Evolutionary conservation across 2,329 filamentous ascomycete genomes (phyloP), one percentile per base, ranked within the genome.

Genomic region (Penicillium sp.): DNA sequence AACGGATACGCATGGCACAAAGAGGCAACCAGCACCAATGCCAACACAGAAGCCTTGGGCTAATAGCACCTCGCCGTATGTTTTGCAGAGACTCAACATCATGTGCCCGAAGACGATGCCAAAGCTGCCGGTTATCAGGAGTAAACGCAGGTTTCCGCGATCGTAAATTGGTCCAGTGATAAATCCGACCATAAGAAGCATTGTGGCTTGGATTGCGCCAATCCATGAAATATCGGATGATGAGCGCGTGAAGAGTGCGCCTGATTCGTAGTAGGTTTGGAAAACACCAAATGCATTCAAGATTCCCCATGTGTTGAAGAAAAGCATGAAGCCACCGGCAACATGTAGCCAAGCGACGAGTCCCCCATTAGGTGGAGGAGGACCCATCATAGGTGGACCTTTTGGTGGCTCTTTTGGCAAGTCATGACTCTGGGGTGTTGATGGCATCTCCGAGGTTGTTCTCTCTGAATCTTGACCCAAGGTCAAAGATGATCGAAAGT

Each of bases 301-400:
- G 19, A 52, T 44, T 9, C 37, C 50, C 50, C 50, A 71, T 1
- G 68, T 66, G 54, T 71, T 72, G 57, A 72, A 71, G 25, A 67
- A 62, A 8, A 67, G 57, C 33, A 72, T 55, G 50, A 70, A 68
- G 23, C 58, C 58, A 1, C 62, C 65, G 1, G 69, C 39, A 1
- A 74, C 72, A 50, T 72, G 67, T 2, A 65, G 39, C 72, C 72
- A 75, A 31, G 73, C 73, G 16, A 13, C 37, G 0, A 54, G 16
- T n/a, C 63, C 61, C 9, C 60, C 60, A 37, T 67, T 60, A 1
- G 62, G 62, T 3, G 59, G 60, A 37, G 53, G 45, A 19, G 49
- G 35, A 1, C 29, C 29, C 13, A 26, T 27, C 23, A n/a, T 33
- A 29, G 66, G 67, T 3, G 47, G 47, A 3, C 14, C 19, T 61